Evolutionary conservation across 352 stramenopile genomes (phyloP).

Genomic region (Porosira glacialis): DNA sequence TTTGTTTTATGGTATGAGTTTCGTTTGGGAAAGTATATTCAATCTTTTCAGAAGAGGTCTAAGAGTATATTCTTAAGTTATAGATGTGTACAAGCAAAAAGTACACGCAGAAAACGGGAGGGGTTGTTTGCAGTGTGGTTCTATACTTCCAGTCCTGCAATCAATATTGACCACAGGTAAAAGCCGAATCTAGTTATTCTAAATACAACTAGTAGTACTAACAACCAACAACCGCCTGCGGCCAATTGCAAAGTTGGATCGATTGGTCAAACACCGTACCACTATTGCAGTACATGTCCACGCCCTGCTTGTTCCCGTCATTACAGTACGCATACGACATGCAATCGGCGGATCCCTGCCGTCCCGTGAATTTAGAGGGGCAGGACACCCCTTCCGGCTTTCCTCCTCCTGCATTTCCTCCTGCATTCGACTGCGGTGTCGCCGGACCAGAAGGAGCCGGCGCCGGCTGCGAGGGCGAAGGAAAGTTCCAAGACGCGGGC

Average conservation of each 20-base stretch:
- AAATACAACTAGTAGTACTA: too few species aligned
- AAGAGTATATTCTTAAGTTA: too few species aligned
- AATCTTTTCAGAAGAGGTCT: too few species aligned
- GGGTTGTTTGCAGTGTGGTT: too few species aligned
- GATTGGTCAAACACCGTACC: constrained; percentile 40
- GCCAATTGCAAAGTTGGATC: constrained; percentile 25
- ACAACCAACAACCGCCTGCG: constrained; percentile 16
- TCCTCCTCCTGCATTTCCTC: not conserved
- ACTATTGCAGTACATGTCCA: constrained; percentile 16
- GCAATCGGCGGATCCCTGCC: constrained; percentile 18
- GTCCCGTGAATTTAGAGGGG: constrained; percentile 11
- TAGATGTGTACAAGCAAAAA: too few species aligned
- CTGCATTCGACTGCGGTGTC: not conserved
- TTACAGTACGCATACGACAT: constrained; percentile 29
- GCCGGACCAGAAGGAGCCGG: too few species aligned
- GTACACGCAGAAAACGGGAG: too few species aligned
- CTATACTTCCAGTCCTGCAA: too few species aligned
- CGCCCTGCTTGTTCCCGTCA: constrained; percentile 12
- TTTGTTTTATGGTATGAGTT: too few species aligned
- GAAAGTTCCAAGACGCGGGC: not conserved
- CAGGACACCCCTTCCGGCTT: constrained; percentile 6
- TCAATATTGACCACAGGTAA: too few species aligned
- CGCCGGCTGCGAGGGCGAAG: constrained; percentile 1
- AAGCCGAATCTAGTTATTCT: too few species aligned
- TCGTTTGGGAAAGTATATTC: too few species aligned